These are phyloP conservation scores for Triticum urartu DNA, from an alignment of 176 grass and related monocot species.

Conservation along the genomic window DNA sequence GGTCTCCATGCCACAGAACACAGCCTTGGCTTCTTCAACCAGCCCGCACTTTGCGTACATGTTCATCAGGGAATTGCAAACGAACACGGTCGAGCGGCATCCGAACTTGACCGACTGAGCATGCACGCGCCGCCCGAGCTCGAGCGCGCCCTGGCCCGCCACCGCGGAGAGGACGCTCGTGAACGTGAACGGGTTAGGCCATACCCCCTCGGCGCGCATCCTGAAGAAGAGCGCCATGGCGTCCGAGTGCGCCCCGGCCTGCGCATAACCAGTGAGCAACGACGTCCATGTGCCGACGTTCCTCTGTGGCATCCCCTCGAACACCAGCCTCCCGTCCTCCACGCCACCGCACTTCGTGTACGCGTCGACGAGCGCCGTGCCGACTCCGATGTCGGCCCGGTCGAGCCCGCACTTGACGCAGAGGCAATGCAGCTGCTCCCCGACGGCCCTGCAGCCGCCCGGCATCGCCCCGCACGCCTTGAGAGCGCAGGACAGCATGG, in stretches of 20 bases:
- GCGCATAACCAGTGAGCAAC: constrained; percentile 30
- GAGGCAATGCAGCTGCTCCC: constrained; percentile 59
- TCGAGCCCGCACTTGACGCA: constrained; percentile 35
- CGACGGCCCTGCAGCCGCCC: background rate
- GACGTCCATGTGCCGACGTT: constrained; percentile 53
- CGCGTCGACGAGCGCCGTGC: constrained; percentile 47
- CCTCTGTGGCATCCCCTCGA: constrained; percentile 44
- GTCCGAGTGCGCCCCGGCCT: background rate
- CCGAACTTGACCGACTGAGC: constrained; percentile 57
- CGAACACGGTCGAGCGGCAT: constrained; percentile 3
- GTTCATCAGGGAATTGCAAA: constrained; percentile 67
- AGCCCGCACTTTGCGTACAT: constrained; percentile 62
- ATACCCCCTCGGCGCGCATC: constrained; percentile 44
- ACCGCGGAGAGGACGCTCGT: constrained; percentile 37
- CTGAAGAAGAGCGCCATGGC: constrained; percentile 46
- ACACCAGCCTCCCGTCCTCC: constrained; percentile 25
- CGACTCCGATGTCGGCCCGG: constrained; percentile 23
- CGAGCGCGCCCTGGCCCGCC: constrained; percentile 17
- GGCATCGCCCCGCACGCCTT: constrained; percentile 27
- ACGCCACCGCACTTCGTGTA: constrained; percentile 42
- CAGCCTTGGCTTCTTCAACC: constrained; percentile 43
- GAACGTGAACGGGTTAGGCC: constrained; percentile 41
- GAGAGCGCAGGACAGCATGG: constrained; percentile 29
- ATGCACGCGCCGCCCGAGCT: constrained; percentile 35
- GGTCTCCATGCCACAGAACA: constrained; percentile 53